A percentile compares a stretch with the other conserved stretches of the same genome.
These are phyloP conservation scores for Dothistroma septosporum DNA, from an alignment of 2,329 filamentous ascomycete genomes.

Conservation along the genomic window DNA sequence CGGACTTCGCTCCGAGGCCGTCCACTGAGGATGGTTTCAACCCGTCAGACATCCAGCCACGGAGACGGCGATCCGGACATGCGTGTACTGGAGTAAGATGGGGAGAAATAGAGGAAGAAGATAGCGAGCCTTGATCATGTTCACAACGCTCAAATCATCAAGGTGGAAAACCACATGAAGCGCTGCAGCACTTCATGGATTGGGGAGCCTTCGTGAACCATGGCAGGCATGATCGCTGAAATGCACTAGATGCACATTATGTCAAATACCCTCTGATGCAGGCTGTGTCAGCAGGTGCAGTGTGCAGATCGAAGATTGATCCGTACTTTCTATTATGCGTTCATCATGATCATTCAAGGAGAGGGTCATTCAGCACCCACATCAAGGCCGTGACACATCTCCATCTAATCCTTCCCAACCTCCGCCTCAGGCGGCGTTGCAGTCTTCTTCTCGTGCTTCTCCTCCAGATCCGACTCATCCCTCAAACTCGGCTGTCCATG, in stretches of 20 bases:
- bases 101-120: background rate
- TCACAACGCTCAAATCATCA: background rate
- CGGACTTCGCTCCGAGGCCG: background rate
- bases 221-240: background rate
- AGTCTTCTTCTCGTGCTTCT: slow-evolving; percentile 26
- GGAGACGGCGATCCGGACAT: background rate
- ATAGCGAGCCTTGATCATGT: background rate
- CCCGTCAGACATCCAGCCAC: too few relatives aligned
- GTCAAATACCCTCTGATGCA: background rate
- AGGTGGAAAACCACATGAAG: background rate
- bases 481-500: slow-evolving; percentile 32
- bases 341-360: background rate
- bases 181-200: background rate
- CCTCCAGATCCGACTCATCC: slow-evolving; percentile 26
- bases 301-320: background rate
- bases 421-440: slow-evolving; percentile 30
- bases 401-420: slow-evolving; percentile 5
- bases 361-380: background rate
- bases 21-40: too few relatives aligned
- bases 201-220: background rate
- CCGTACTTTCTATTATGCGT: background rate
- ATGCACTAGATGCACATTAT: background rate
- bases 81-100: background rate
- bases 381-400: background rate
- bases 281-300: background rate